Percentiles rank a stretch among this genome's conserved stretches.
phyloP scores from a whole-genome alignment of 1,284 basidiomycete species.

The Heliocybe sulcata region DNA sequence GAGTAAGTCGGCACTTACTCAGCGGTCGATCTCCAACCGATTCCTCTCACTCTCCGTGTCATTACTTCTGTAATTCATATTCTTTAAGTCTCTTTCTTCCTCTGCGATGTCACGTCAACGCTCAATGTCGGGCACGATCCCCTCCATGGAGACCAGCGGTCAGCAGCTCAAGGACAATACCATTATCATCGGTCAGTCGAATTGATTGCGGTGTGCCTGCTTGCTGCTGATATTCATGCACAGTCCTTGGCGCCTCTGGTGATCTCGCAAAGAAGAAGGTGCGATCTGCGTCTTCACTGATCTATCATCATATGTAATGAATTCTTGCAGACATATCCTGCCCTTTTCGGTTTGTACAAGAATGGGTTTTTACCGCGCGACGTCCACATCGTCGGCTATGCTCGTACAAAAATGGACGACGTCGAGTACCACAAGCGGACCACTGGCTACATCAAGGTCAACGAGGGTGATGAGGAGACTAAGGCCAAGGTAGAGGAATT shows the following conservation, averaged over 20 bases:
- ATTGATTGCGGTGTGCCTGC: background rate
- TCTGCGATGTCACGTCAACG: constrained; percentile 5
- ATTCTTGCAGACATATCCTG: constrained; percentile 76
- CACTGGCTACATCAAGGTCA: constrained; percentile 79
- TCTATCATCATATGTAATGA: background rate
- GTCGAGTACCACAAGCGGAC: constrained; percentile 82
- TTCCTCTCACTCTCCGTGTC: constrained; percentile 1
- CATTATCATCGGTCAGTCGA: constrained; percentile 69
- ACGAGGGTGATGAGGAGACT: constrained; percentile 51
- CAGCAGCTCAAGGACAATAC: constrained; percentile 81
- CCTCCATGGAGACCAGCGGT: constrained; percentile 75
- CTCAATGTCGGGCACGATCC: constrained; percentile 72
- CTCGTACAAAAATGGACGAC: constrained; percentile 89
- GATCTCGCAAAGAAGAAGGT: constrained; percentile 99
- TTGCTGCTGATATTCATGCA: constrained; percentile 9
- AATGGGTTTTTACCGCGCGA: constrained; percentile 76
- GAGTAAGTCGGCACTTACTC: background rate
- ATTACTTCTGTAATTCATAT: background rate
- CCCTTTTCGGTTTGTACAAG: constrained; percentile 83
- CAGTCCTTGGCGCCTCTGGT: constrained; percentile 94
- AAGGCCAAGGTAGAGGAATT: constrained; percentile 71
- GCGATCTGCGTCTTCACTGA: constrained; percentile 8
- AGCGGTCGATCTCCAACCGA: constrained; percentile 1
- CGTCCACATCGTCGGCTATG: constrained; percentile 90
- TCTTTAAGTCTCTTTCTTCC: constrained; percentile 6